Percentiles rank a stretch among this genome's conserved stretches.
phyloP scores from a whole-genome alignment of 495 filamentous ascomycete species.

The Penicillium lividum region DNA sequence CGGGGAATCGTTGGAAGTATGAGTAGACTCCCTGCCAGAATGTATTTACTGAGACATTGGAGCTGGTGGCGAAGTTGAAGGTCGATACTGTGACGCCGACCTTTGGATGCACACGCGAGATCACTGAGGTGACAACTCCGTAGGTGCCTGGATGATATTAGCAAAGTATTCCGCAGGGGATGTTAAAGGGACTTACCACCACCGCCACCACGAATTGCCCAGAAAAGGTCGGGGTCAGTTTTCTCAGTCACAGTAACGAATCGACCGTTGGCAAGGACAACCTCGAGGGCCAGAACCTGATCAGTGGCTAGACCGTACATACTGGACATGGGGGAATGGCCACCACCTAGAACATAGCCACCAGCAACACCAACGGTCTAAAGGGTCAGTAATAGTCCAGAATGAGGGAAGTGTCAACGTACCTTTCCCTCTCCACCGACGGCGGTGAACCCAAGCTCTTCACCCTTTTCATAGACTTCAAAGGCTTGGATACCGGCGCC shows the following conservation, averaged over 20 bases:
- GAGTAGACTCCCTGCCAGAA: slow-evolving; percentile 53
- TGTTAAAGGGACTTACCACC: slow-evolving; percentile 36
- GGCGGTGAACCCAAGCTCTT: slow-evolving; percentile 47
- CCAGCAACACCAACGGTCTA: slow-evolving; percentile 43
- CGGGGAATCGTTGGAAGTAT: slow-evolving; percentile 49
- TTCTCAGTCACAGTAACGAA: slow-evolving; percentile 51
- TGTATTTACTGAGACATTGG: slow-evolving; percentile 35
- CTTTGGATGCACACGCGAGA: slow-evolving; percentile 46
- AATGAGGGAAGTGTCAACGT: slow-evolving; percentile 1
- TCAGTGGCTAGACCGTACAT: slow-evolving; percentile 55
- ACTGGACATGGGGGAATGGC: slow-evolving; percentile 52
- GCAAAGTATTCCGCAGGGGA: background rate
- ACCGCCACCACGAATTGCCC: slow-evolving; percentile 42
- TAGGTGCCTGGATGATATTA: background rate
- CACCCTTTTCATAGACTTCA: slow-evolving; percentile 51
- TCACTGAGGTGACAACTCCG: slow-evolving; percentile 53
- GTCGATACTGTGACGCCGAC: slow-evolving; percentile 39
- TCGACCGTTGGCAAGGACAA: slow-evolving; percentile 58
- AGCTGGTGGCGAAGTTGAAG: slow-evolving; percentile 40
- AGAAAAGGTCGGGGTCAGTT: slow-evolving; percentile 62
- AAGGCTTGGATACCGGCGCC: slow-evolving; percentile 57
- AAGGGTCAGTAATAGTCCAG: background rate
- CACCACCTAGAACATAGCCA: slow-evolving; percentile 46
- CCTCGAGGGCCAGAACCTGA: slow-evolving; percentile 46
- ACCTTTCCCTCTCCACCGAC: slow-evolving; percentile 56